phyloP scores from a whole-genome alignment of 495 filamentous ascomycete species.

The Schizothecium vesticola region DNA sequence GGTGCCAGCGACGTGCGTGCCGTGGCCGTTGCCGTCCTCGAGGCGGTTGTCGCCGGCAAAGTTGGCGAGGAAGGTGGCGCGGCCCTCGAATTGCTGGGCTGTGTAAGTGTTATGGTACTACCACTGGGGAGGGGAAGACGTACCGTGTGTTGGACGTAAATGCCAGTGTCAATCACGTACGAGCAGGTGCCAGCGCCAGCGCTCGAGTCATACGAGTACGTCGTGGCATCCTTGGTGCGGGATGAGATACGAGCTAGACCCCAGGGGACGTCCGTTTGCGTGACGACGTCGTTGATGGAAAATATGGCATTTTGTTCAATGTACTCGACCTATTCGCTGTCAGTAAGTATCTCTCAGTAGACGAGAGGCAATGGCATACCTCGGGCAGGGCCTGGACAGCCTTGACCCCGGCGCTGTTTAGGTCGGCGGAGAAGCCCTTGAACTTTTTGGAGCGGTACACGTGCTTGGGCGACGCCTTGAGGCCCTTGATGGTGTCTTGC shows the following conservation, averaged over 20 bases:
- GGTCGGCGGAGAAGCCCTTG: conserved; percentile 39
- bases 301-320: conserved; percentile 46
- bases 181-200: conserved; percentile 54
- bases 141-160: conserved; percentile 47
- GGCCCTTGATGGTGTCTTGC: conserved; percentile 25
- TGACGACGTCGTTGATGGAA: conserved; percentile 32
- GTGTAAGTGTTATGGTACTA: not conserved
- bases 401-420: conserved; percentile 33
- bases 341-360: not conserved
- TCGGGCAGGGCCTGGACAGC: conserved; percentile 39
- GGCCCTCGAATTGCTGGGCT: conserved; percentile 48
- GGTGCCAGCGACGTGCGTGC: conserved; percentile 63
- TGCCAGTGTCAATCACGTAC: conserved; percentile 59
- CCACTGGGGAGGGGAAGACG: conserved; percentile 4
- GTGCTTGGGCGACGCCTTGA: conserved; percentile 31
- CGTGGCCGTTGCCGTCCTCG: conserved; percentile 43
- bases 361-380: conserved; percentile 13
- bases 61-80: conserved; percentile 43
- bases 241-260: conserved; percentile 56
- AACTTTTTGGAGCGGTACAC: conserved; percentile 35
- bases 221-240: conserved; percentile 37
- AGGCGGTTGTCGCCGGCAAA: conserved; percentile 27
- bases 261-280: conserved; percentile 53
- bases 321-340: conserved; percentile 39
- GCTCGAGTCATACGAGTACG: conserved; percentile 54